Conservation (phyloP, 345 rosid genomes). For the Theobroma cacao region DNA sequence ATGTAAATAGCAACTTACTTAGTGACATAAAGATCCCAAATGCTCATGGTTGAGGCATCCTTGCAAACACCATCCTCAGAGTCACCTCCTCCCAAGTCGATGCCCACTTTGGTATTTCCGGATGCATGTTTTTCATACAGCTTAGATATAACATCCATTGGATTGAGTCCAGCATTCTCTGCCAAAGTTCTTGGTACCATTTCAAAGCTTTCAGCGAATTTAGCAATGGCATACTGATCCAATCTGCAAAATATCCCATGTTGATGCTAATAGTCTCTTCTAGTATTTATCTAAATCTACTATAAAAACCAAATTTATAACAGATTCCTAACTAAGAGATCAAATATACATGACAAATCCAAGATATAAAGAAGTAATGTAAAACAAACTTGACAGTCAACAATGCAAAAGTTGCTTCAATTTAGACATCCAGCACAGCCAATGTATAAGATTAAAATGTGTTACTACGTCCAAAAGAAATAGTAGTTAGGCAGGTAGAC, state of each 20-base stretch:
- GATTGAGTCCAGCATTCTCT: slow-evolving; percentile 95
- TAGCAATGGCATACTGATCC: slow-evolving; percentile 93
- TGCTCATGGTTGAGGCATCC: slow-evolving; percentile 57
- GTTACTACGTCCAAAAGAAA: background rate
- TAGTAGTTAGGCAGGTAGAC: background rate
- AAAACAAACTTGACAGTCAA: background rate
- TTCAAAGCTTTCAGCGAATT: slow-evolving; percentile 98
- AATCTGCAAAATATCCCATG: slow-evolving; percentile 49
- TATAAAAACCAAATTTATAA: background rate
- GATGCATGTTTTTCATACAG: slow-evolving; percentile 90
- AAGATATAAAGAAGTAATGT: background rate
- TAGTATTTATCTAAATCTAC: too few species aligned
- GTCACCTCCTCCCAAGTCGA: slow-evolving; percentile 80
- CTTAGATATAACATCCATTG: slow-evolving; percentile 91
- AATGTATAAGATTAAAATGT: background rate
- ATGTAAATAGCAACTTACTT: slow-evolving; percentile 48
- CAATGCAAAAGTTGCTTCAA: background rate
- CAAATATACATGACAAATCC: background rate
- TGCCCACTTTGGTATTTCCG: slow-evolving; percentile 84
- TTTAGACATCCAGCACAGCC: background rate
- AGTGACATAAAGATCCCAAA: slow-evolving; percentile 92
- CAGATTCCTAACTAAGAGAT: background rate
- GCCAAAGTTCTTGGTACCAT: slow-evolving; percentile 87
- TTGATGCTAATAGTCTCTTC: background rate
- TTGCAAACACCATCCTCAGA: slow-evolving; percentile 78